These are phyloP conservation scores for Aegilops speltoides DNA, from an alignment of 176 grass and related monocot species.

Conservation along the genomic window DNA sequence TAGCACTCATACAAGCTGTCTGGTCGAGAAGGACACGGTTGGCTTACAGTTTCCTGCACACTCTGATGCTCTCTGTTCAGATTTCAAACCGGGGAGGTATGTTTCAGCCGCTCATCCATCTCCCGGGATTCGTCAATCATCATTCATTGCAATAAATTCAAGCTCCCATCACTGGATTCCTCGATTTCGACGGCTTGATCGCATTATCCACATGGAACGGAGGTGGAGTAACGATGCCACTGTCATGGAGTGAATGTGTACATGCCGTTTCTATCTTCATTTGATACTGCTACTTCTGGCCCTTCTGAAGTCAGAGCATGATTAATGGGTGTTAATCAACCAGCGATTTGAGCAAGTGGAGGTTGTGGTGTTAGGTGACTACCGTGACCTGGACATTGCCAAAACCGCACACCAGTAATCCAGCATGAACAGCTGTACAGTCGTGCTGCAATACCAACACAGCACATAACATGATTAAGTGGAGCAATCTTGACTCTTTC, in stretches of 20 bases:
- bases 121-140: not conserved
- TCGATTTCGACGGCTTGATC: not conserved
- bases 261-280: not conserved
- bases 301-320: not conserved
- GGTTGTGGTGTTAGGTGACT: not conserved
- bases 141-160: not conserved
- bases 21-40: not conserved
- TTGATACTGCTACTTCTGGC: not conserved
- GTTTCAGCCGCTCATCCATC: not conserved
- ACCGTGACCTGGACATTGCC: not conserved
- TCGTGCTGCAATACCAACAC: not conserved
- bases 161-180: not conserved
- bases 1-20: not conserved
- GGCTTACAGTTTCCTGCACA: not conserved
- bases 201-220: not conserved
- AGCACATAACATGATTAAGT: not conserved
- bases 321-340: not conserved
- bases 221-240: not conserved
- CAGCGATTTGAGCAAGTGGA: not conserved
- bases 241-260: not conserved
- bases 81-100: not conserved
- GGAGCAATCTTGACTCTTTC: not conserved
- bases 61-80: not conserved
- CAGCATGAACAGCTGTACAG: not conserved
- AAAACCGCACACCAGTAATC: not conserved